Evolutionary conservation across 192 early-diverging fungal genomes (phyloP), one percentile per base, ranked within the genome.

Genomic region (Physocladia obscura): DNA sequence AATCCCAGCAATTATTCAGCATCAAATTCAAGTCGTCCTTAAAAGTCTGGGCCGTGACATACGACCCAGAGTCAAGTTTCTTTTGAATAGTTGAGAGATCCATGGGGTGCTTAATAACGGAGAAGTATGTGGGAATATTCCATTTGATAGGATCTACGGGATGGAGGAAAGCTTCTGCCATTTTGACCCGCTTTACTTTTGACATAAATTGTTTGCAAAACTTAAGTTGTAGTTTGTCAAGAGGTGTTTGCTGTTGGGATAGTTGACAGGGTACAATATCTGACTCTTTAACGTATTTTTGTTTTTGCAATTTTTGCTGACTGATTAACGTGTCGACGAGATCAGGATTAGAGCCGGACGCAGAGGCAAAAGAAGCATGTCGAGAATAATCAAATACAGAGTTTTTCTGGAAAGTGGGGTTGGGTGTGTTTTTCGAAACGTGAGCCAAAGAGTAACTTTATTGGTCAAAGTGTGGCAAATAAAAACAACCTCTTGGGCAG

Each of bases 151-250:
- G 87, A 78, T 94, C 91, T 0, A 92, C 91, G 2, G 92, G 92
- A 2, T 77, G 73, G 29, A 94, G 80, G 74, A 99, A 99, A n/a
- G 91, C 88, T 6, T 80, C 83, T 3, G 92, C 91, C 52, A 94
- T 92, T 65, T 91, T 89, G 60, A 93, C 89, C 49, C 87, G 83
- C 61, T 92, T 92, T 36, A 94, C 75, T 4, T 84, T 80, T 32
- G 85, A 85, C 29, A 96, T 74, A 65, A 93, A 88, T 17, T 89
- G 86, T 11, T 71, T 77, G 75, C 90, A 90, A 73, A 89, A 93
- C 71, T 94, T 95, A 56, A 91, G 76, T 76, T 97, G 93, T 47
- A 93, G 91, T 48, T 75, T 70, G 26, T 73, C 61, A n/a, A 81
- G 62, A 34, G 34, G 27, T 15, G 67, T 70, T 60, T 27, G 34